Conservation (phyloP, 2,329 filamentous ascomycete genomes). For the Penicillium sp. region DNA sequence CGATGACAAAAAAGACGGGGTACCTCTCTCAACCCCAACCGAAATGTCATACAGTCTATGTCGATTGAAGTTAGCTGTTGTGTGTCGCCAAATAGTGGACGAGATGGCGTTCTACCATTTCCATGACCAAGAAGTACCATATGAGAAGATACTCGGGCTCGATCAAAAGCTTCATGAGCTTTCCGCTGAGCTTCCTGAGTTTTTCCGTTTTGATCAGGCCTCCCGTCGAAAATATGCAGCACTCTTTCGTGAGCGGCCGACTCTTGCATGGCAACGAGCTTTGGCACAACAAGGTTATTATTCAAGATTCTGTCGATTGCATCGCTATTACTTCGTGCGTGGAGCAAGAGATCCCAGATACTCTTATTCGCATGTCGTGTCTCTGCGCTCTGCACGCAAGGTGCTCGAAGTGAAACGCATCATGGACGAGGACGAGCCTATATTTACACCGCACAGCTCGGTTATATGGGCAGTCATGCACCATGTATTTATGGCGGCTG, state of each 20-base stretch:
- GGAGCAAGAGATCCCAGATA: slow-evolving; percentile 37
- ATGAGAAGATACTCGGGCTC: slow-evolving; percentile 40
- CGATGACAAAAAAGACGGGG: slow-evolving; percentile 14
- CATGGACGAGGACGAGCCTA: slow-evolving; percentile 32
- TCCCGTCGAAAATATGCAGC: slow-evolving; percentile 27
- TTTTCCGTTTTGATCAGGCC: slow-evolving; percentile 38
- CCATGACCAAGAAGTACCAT: slow-evolving; percentile 30
- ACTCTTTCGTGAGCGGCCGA: slow-evolving; percentile 31
- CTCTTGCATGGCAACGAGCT: slow-evolving; percentile 38
- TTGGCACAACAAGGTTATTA: slow-evolving; percentile 38
- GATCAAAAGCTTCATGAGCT: slow-evolving; percentile 37
- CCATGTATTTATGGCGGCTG: slow-evolving; percentile 43
- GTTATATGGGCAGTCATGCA: slow-evolving; percentile 38
- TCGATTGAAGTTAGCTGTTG: slow-evolving; percentile 42
- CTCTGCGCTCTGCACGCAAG: slow-evolving; percentile 39
- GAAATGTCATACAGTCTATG: slow-evolving; percentile 48
- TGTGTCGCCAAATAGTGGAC: slow-evolving; percentile 45
- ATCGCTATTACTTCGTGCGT: slow-evolving; percentile 42
- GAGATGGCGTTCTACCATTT: slow-evolving; percentile 28
- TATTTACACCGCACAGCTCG: slow-evolving; percentile 27
- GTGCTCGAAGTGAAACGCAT: slow-evolving; percentile 39
- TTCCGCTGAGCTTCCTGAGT: slow-evolving; percentile 34
- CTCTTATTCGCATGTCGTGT: slow-evolving; percentile 40
- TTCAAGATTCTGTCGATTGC: slow-evolving; percentile 40
- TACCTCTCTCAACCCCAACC: slow-evolving; percentile 40